phyloP scores from a whole-genome alignment of 225 moss, liverwort and hornwort genomes.

The Polytrichum commune region DNA sequence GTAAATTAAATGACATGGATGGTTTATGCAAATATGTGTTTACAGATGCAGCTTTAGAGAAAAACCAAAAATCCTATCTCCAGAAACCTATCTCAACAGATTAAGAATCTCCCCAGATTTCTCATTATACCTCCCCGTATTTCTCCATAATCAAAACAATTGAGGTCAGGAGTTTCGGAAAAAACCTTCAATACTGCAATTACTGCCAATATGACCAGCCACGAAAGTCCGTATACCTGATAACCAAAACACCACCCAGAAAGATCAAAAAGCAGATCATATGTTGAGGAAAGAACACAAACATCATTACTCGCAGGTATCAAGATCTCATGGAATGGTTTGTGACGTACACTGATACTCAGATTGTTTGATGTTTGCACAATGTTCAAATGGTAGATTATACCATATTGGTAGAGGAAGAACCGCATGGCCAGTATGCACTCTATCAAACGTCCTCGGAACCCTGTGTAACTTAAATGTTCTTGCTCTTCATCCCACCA shows the following conservation, averaged over 20 bases:
- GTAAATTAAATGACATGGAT: too few relatives aligned
- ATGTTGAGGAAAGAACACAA: too few relatives aligned
- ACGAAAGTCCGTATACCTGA: constrained; percentile 93
- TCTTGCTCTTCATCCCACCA: constrained; percentile 99
- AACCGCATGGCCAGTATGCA: constrained; percentile 62
- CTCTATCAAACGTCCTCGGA: constrained; percentile 71
- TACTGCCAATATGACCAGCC: constrained; percentile 84
- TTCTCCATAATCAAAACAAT: neutral
- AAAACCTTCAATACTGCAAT: constrained; percentile 77
- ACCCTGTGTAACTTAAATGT: constrained; percentile 66
- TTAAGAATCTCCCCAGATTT: too few relatives aligned
- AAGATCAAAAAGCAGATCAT: neutral
- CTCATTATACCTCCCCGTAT: too few relatives aligned
- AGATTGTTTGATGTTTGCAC: constrained; percentile 28
- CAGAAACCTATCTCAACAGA: too few relatives aligned
- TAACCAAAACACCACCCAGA: neutral
- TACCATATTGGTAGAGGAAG: constrained; percentile 84
- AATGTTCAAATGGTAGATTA: constrained; percentile 79
- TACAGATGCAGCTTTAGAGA: too few relatives aligned
- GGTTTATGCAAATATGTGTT: too few relatives aligned
- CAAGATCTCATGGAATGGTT: neutral
- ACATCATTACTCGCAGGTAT: too few relatives aligned
- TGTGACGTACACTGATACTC: constrained; percentile 59
- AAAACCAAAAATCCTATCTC: too few relatives aligned
- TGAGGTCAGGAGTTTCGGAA: neutral